These are phyloP conservation scores for Parietichytrium sp. DNA, from an alignment of 108 stramenopile genomes.

Conservation along the genomic window DNA sequence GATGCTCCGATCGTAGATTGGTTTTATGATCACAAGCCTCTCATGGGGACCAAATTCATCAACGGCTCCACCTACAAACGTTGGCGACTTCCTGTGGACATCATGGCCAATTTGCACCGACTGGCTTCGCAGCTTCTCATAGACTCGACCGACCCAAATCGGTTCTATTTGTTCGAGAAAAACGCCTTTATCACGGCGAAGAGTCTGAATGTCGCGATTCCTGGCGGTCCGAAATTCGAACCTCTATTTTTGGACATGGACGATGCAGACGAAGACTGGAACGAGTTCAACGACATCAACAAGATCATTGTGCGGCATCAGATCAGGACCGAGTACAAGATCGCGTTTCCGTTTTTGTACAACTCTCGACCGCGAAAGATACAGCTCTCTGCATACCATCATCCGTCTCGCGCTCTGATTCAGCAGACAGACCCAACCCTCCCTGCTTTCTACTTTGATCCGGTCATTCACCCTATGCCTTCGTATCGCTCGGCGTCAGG, in stretches of 20 bases:
- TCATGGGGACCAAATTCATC: constrained; percentile 54
- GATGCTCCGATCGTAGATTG: constrained; percentile 67
- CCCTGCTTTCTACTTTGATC: constrained; percentile 70
- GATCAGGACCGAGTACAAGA: constrained; percentile 94
- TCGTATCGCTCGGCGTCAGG: constrained; percentile 55
- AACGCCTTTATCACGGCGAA: constrained; percentile 94
- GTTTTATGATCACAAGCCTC: constrained; percentile 70
- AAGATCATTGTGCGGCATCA: constrained; percentile 95
- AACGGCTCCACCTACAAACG: constrained; percentile 89
- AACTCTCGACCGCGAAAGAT: constrained; percentile 93
- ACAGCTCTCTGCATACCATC: constrained; percentile 77
- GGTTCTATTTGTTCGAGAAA: constrained; percentile 87
- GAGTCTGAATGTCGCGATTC: constrained; percentile 94
- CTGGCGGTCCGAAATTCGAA: constrained; percentile 99
- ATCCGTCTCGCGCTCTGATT: constrained; percentile 85
- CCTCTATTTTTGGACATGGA: constrained; percentile 92
- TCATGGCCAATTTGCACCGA: constrained; percentile 88
- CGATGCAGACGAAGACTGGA: constrained; percentile 96
- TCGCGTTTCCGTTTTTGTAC: constrained; percentile 95
- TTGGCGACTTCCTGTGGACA: constrained; percentile 88
- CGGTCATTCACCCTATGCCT: constrained; percentile 84
- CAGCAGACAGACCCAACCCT: constrained; percentile 71
- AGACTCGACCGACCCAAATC: constrained; percentile 77
- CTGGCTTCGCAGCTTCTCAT: constrained; percentile 87
- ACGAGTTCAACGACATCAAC: constrained; percentile 99